Evolutionary conservation across 1,284 basidiomycete genomes (phyloP).

Genomic region (Caloboletus inedulis): DNA sequence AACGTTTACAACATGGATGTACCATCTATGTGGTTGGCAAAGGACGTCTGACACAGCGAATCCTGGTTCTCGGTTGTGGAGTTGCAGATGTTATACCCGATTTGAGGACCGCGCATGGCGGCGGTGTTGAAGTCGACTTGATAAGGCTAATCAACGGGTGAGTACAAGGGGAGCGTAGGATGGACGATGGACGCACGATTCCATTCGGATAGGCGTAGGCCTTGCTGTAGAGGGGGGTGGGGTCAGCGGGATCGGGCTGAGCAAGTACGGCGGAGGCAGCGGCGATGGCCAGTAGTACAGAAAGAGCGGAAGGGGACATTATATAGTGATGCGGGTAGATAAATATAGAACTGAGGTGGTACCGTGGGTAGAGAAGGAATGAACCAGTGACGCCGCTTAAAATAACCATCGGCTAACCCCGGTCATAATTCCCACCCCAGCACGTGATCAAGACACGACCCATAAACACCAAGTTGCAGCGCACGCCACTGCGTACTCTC

Average conservation of each 20-base stretch:
- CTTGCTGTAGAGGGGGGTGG: constrained; percentile 52
- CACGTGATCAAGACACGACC: constrained; percentile 36
- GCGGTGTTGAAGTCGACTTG: constrained; percentile 48
- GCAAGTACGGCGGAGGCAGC: constrained; percentile 34
- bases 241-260: constrained; percentile 35
- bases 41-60: constrained; percentile 63
- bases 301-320: constrained; percentile 46
- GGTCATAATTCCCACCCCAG: constrained; percentile 20
- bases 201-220: constrained; percentile 47
- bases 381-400: constrained; percentile 4
- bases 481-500: constrained; percentile 5
- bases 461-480: constrained; percentile 9
- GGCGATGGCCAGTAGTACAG: constrained; percentile 37
- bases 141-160: constrained; percentile 44
- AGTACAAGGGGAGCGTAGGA: neutral
- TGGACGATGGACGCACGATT: constrained; percentile 40
- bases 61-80: constrained; percentile 59
- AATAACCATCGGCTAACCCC: constrained; percentile 23
- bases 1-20: neutral
- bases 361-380: neutral
- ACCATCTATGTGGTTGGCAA: constrained; percentile 56
- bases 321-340: neutral
- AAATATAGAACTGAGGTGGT: neutral
- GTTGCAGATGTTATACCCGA: constrained; percentile 70
- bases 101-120: constrained; percentile 54